A percentile compares a stretch with the other conserved stretches of the same genome.
phyloP scores from a whole-genome alignment of 2,329 filamentous ascomycete genomes.

The Alternaria brassicae region DNA sequence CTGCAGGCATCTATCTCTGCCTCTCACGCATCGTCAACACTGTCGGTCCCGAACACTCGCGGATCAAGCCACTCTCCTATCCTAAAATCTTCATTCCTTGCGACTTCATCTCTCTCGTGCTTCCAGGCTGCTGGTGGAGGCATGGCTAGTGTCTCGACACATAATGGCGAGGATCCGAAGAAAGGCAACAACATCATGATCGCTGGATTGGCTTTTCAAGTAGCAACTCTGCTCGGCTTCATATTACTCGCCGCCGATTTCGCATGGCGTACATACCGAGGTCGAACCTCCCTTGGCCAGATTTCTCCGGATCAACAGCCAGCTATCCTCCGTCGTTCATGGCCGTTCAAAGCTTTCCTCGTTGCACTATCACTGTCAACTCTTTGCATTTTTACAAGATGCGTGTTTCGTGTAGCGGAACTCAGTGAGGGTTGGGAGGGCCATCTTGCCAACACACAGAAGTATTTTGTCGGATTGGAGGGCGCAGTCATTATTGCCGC shows the following conservation, averaged over 20 bases:
- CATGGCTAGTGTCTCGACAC: constrained; percentile 48
- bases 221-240: constrained; percentile 54
- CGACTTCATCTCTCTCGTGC: constrained; percentile 56
- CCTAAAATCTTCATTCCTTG: constrained; percentile 60
- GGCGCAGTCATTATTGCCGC: constrained; percentile 44
- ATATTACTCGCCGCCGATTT: constrained; percentile 54
- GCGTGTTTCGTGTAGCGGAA: constrained; percentile 71
- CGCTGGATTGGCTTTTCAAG: constrained; percentile 55
- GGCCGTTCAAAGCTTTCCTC: constrained; percentile 63
- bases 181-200: constrained; percentile 56
- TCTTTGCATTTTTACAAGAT: constrained; percentile 69
- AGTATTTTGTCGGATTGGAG: constrained; percentile 51
- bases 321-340: constrained; percentile 40
- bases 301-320: constrained; percentile 37
- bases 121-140: constrained; percentile 57
- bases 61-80: constrained; percentile 55
- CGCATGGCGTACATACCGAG: constrained; percentile 36
- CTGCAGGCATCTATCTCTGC: constrained; percentile 72
- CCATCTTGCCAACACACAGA: constrained; percentile 59
- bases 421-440: constrained; percentile 69
- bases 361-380: constrained; percentile 64
- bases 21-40: constrained; percentile 55
- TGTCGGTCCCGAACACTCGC: constrained; percentile 52
- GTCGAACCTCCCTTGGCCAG: constrained; percentile 24
- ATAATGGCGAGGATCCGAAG: constrained; percentile 40